phyloP scores from a whole-genome alignment of 73 alveolate species.

The Tetrahymena malaccensis region DNA sequence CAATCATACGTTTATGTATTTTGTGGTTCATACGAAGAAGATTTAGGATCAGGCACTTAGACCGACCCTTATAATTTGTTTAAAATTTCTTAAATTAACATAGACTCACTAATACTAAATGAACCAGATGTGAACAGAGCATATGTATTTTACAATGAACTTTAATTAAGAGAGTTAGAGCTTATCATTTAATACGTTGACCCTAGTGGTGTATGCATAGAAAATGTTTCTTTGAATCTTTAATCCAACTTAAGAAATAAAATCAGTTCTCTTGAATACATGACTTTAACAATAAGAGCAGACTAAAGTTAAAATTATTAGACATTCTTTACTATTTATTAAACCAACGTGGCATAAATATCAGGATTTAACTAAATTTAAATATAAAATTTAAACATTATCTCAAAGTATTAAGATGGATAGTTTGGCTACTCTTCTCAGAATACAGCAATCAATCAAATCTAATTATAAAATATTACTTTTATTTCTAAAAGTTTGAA shows the following conservation, averaged over 20 bases:
- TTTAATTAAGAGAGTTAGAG: background rate
- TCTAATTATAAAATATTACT: too few relatives aligned
- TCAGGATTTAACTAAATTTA: background rate
- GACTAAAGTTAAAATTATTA: background rate
- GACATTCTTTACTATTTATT: background rate
- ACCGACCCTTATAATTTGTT: background rate
- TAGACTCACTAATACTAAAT: background rate
- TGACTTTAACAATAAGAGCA: background rate
- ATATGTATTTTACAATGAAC: background rate
- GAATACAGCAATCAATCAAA: background rate
- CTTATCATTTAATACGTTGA: background rate
- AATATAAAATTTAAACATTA: background rate
- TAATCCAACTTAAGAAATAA: background rate
- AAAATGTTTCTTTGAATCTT: background rate
- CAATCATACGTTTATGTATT: background rate
- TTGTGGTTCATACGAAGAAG: background rate
- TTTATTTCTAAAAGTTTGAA: background rate
- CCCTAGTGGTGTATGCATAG: background rate
- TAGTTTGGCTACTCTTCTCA: background rate
- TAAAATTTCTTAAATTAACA: background rate
- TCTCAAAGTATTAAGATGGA: background rate
- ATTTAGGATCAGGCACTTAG: background rate
- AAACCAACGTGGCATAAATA: background rate
- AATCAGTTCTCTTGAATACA: background rate
- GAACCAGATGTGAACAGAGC: background rate